Base-by-base conservation (phyloP, 2,329 filamentous ascomycete genomes). In the Ascomycota sp. region DNA sequence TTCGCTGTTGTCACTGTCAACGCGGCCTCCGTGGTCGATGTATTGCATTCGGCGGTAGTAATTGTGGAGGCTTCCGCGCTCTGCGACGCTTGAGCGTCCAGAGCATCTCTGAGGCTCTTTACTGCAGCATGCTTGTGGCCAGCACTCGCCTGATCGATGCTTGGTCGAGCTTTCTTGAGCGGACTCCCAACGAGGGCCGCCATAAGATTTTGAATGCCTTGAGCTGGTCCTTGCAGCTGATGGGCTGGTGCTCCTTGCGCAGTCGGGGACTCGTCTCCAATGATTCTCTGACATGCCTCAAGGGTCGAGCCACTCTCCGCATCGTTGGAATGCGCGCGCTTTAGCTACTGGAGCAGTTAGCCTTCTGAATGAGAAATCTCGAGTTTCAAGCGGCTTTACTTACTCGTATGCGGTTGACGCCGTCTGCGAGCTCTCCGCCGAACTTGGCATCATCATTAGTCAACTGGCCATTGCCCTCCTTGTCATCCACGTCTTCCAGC, bases 391-490 rank as follows among this genome's bases (percentile, higher is more conserved):
- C 3, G 5, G 13, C 4, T 4, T 2, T 4, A 51, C 68, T 45
- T 61, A 82, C 80, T 53, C 74, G 77, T 50, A 89, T 86, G 40
- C 81, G 75, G 42, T 80, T 69, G 30, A 89, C 77, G 28, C 79
- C 78, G 37, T 85, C 80, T 25, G 76, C 75, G 32, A 89, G 60
- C 50, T 86, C 79, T 29, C 75, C 75, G 32, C 75, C 68, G 40
- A 71, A 71, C 40, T 69, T 65, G 30, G 68, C 70, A 45, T 86
- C 80, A 38, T 86, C 79, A 2, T 74, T 69, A 6, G 62, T 71
- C 23, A 79, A 52, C 42, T 68, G 63, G 29, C 58, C 55, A 39
- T 67, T 64, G 31, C 61, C 53, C 29, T 74, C 63, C 46, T 71
- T 72, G 40, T 75, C 69, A 31, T 70, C 63, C 21, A 65, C 52